Conservation (phyloP, 257 asterid species). For the Nicotiana tomentosiformis region DNA sequence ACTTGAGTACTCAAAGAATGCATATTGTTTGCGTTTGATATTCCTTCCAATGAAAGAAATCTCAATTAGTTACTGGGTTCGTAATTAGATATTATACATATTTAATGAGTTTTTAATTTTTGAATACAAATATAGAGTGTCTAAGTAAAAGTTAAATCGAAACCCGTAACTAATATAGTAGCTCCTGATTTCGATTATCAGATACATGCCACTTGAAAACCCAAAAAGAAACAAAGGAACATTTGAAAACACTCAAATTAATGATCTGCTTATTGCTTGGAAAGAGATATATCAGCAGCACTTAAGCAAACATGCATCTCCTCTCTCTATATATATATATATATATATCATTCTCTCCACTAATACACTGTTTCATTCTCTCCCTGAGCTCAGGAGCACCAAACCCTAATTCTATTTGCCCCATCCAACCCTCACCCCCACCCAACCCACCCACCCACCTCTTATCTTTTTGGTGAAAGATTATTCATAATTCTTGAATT, state of each 20-base stretch:
- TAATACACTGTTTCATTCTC: constrained; percentile 20
- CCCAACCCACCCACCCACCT: not conserved
- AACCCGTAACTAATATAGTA: too few species aligned
- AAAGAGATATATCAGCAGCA: constrained; percentile 8
- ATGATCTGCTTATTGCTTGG: not conserved
- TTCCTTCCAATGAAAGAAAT: not conserved
- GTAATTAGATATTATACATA: too few species aligned
- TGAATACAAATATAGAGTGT: too few species aligned
- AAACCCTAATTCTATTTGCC: not conserved
- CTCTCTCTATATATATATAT: not conserved
- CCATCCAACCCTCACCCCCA: not conserved
- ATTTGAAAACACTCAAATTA: not conserved
- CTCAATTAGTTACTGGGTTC: too few species aligned
- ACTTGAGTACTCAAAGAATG: not conserved
- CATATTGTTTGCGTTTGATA: not conserved
- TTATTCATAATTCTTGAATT: not conserved
- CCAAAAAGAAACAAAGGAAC: too few species aligned
- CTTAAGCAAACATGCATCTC: not conserved
- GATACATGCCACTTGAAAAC: not conserved
- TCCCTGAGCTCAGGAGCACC: constrained; percentile 23
- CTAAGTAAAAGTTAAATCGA: too few species aligned
- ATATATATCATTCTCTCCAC: constrained; percentile 15
- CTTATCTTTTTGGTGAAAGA: not conserved
- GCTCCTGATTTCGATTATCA: too few species aligned
- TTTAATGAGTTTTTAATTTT: too few species aligned